phyloP scores from a whole-genome alignment of 2,329 filamentous ascomycete species.

The Pseudophaeomoniella oleicola region DNA sequence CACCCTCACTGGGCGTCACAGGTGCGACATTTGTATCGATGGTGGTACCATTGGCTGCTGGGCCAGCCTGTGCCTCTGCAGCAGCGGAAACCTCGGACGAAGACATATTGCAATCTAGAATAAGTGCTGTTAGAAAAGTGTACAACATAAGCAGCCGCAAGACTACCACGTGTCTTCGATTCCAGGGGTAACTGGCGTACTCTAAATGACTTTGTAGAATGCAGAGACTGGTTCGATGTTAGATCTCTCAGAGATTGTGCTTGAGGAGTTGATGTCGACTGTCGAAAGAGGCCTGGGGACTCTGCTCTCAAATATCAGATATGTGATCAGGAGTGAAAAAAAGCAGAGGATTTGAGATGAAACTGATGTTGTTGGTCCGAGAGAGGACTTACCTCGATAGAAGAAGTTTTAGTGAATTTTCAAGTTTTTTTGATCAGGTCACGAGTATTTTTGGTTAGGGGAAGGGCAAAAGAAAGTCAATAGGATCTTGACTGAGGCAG shows the following conservation, averaged over 20 bases:
- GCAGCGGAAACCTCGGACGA: slow-evolving; percentile 60
- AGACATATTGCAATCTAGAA: slow-evolving; percentile 62
- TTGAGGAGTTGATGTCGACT: slow-evolving; percentile 2
- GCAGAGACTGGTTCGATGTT: slow-evolving; percentile 2
- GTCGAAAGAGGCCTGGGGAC: slow-evolving; percentile 3
- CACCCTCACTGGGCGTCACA: slow-evolving; percentile 28
- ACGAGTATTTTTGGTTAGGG: slow-evolving; percentile 16
- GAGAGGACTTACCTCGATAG: slow-evolving; percentile 8
- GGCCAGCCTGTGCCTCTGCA: slow-evolving; percentile 49
- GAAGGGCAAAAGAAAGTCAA: slow-evolving; percentile 9
- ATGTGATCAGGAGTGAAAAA: slow-evolving; percentile 4
- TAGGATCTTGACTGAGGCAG: not conserved
- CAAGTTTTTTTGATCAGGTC: slow-evolving; percentile 18
- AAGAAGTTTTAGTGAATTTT: slow-evolving; percentile 20
- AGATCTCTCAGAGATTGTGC: slow-evolving; percentile 2
- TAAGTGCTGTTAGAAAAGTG: slow-evolving; percentile 47
- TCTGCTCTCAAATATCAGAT: too few relatives aligned
- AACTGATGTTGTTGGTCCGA: slow-evolving; percentile 3
- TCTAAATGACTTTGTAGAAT: slow-evolving; percentile 5
- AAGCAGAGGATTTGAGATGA: slow-evolving; percentile 1
- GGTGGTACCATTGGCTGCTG: slow-evolving; percentile 39
- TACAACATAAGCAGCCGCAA: slow-evolving; percentile 21
- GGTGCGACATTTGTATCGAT: slow-evolving; percentile 59
- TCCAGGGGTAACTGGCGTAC: slow-evolving; percentile 1
- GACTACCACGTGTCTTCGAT: slow-evolving; percentile 2